Percentiles rank a stretch among this genome's conserved stretches.
These are phyloP conservation scores for Mycena pura DNA, from an alignment of 768 basidiomycete species.

Conservation along the genomic window DNA sequence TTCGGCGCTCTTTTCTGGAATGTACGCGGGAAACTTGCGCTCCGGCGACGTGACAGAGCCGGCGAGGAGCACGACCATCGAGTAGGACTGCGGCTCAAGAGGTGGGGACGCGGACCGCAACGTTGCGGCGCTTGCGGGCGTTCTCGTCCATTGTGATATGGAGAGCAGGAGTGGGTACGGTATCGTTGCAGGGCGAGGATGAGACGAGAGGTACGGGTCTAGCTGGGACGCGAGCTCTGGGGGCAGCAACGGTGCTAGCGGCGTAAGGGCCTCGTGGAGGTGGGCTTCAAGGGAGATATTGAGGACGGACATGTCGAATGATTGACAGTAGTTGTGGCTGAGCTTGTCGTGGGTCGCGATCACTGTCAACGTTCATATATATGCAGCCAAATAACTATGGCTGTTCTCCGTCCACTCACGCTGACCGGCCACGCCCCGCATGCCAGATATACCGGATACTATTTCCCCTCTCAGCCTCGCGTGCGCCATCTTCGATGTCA, in stretches of 20 bases:
- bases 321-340: constrained; percentile 22
- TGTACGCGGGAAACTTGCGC: constrained; percentile 65
- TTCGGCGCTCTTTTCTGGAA: constrained; percentile 53
- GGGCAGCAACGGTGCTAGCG: constrained; percentile 56
- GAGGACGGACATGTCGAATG: constrained; percentile 42
- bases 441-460: constrained; percentile 7
- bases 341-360: constrained; percentile 25
- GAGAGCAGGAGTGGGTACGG: constrained; percentile 64
- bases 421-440: neutral
- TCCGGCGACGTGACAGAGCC: constrained; percentile 82
- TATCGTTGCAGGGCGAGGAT: constrained; percentile 52
- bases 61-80: constrained; percentile 78
- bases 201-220: constrained; percentile 42
- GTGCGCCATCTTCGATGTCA: constrained; percentile 26
- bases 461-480: constrained; percentile 7
- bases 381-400: neutral
- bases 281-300: constrained; percentile 76
- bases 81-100: constrained; percentile 62
- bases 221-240: constrained; percentile 50
- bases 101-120: constrained; percentile 50
- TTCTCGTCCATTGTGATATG: constrained; percentile 74
- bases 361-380: constrained; percentile 33
- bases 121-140: constrained; percentile 49
- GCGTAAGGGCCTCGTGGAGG: constrained; percentile 54
- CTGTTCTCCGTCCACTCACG: neutral